phyloP scores from a whole-genome alignment of 331 rosid genomes.

The Dryas integrifolia region DNA sequence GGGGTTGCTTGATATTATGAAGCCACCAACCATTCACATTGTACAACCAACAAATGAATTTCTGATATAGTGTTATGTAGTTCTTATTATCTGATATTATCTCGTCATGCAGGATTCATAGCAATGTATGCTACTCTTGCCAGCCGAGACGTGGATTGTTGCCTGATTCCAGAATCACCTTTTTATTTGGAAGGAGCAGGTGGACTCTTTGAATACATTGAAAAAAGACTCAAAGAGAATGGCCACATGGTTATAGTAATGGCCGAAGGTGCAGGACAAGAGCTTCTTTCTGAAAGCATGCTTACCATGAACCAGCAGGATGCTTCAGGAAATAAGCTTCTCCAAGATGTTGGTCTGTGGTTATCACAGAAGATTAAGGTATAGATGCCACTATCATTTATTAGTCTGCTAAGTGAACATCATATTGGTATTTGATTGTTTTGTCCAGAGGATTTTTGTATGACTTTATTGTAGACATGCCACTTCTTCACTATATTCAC shows the following conservation, averaged over 20 bases:
- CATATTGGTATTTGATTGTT: not conserved
- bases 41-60: not conserved
- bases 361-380: slow-evolving; percentile 49
- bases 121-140: slow-evolving; percentile 58
- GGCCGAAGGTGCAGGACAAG: slow-evolving; percentile 58
- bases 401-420: not conserved
- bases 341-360: slow-evolving; percentile 46
- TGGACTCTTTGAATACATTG: slow-evolving; percentile 44
- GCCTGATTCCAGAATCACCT: slow-evolving; percentile 58
- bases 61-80: not conserved
- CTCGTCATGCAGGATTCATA: slow-evolving; percentile 39
- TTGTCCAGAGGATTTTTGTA: not conserved
- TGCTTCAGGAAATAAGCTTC: slow-evolving; percentile 45
- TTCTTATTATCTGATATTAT: not conserved
- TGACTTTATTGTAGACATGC: not conserved
- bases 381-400: not conserved
- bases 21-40: not conserved
- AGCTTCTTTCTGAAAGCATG: slow-evolving; percentile 33
- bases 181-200: slow-evolving; percentile 52
- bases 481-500: not conserved
- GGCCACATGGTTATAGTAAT: slow-evolving; percentile 60
- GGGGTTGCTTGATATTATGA: not conserved
- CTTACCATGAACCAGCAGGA: slow-evolving; percentile 21
- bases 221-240: slow-evolving; percentile 38
- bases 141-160: slow-evolving; percentile 54